Conservation (phyloP, 768 basidiomycete species). For the Galerina marginata region DNA sequence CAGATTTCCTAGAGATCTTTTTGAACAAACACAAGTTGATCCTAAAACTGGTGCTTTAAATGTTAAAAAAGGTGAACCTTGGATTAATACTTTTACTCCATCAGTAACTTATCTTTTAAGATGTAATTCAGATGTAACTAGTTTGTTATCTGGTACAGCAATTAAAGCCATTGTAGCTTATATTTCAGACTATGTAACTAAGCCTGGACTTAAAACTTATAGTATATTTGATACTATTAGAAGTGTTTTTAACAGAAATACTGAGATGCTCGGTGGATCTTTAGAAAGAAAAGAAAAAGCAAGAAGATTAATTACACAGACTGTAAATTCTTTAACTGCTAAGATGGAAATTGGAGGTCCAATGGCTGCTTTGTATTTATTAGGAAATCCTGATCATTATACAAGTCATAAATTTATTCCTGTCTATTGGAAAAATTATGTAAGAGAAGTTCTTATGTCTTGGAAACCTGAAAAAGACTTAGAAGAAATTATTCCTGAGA, state of each 20-base stretch:
- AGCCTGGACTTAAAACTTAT: no score
- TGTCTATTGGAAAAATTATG: conserved; percentile 33
- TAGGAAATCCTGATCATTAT: no score
- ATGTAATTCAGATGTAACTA: conserved; percentile 42
- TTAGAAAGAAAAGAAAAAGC: conserved; percentile 14
- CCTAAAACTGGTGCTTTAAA: no score
- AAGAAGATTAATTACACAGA: conserved; percentile 12
- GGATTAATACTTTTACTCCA: conserved; percentile 37
- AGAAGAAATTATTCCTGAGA: conserved; percentile 10
- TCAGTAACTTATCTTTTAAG: conserved; percentile 33
- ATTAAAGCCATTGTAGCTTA: no score
- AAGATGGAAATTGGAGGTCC: no score
- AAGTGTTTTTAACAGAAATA: conserved; percentile 26
- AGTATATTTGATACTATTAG: no score
- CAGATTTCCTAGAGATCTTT: no score
- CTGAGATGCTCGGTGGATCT: conserved; percentile 22
- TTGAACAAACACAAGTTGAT: no score
- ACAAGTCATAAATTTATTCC: not conserved
- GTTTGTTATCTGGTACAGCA: conserved; percentile 39
- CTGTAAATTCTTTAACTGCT: no score
- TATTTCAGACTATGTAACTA: no score
- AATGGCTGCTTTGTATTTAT: no score
- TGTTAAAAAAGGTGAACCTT: conserved; percentile 33
- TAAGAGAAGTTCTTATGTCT: not conserved
- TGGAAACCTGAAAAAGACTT: not conserved